phyloP scores from a whole-genome alignment of 768 basidiomycete genomes.

The Tricholoma sp. region DNA sequence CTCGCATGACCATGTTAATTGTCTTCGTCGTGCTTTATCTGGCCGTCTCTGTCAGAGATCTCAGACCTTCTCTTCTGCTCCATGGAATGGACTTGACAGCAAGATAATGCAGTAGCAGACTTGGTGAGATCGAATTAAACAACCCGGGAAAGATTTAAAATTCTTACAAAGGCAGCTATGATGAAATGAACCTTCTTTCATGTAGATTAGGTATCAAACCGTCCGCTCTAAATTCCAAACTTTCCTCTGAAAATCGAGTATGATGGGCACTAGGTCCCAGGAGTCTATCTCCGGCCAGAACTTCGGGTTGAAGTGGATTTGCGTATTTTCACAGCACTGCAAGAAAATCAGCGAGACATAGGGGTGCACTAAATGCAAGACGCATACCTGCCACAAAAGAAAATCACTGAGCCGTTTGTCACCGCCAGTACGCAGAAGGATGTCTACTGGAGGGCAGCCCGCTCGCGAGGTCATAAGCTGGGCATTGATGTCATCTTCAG shows the following conservation, averaged over 20 bases:
- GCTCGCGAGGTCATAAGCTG: constrained; percentile 59
- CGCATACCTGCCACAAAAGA: constrained; percentile 89
- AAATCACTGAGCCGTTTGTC: constrained; percentile 85
- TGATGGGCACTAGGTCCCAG: constrained; percentile 76
- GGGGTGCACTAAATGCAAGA: not conserved
- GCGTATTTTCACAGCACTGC: constrained; percentile 75
- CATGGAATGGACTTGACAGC: too few relatives aligned
- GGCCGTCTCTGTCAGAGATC: too few relatives aligned
- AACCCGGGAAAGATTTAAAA: too few relatives aligned
- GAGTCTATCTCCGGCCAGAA: constrained; percentile 93
- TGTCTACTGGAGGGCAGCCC: constrained; percentile 75
- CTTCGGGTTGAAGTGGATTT: constrained; percentile 76
- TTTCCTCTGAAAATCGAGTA: constrained; percentile 82
- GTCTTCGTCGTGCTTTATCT: too few relatives aligned
- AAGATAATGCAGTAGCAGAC: too few relatives aligned
- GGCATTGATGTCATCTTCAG: constrained; percentile 57
- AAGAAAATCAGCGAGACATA: not conserved
- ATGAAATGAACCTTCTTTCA: too few relatives aligned
- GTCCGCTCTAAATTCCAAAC: constrained; percentile 36
- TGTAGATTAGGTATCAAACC: too few relatives aligned
- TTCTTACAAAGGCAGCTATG: too few relatives aligned
- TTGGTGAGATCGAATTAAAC: too few relatives aligned
- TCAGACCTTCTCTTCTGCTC: too few relatives aligned
- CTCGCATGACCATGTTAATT: too few relatives aligned
- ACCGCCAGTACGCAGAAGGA: constrained; percentile 85